Base-by-base conservation (phyloP, 331 rosid genomes). In the Malus hybrid region DNA sequence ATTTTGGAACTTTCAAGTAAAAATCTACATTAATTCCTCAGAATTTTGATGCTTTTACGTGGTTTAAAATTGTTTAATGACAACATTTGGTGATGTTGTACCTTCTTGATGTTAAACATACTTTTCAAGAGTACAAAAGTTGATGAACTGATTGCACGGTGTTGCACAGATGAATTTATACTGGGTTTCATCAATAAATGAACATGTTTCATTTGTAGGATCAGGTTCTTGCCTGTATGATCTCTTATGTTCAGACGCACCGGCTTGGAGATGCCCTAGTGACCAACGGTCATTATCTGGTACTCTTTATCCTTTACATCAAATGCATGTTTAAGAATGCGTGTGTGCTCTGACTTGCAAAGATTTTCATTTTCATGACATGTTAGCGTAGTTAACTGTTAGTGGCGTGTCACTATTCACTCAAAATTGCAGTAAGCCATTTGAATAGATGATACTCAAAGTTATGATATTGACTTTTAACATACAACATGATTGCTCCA, bases 201-300 rank as follows among this genome's bases (percentile, higher is more conserved):
- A 70, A 75, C 62, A 60, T 80, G 56, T 74, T 79, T 44, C 55
- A 63, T 77, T 24, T 88, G 73, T 57, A 88, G 91, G 85, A 27
- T 73, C 93, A 73, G 69, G 78, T 67, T 73, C 78, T 71, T 85
- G 91, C 81, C 92, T 92, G 33, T 92, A 87, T 67, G 97, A 92
- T 83, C 97, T 92, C 75, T 87, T 92, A 16, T 82, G 91, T 67
- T 71, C 89, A 52, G 97, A 92, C 42, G 48, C 92, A 64, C 87
- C 89, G 12, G 80, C 61, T 73, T 80, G 84, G 73, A 76, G 66
- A 18, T 18, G 76, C 71, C 87, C 79, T 71, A 84, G 77, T 18
- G 84, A 82, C 22, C 83, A 18, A 70, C 77, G 82, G 79, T 4
- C 72, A 65, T n/a, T 69, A 73, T 81, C 83, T 13, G 88, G 97